Base-by-base conservation (phyloP, 2,329 filamentous ascomycete species). In the Diaporthe sp. region DNA sequence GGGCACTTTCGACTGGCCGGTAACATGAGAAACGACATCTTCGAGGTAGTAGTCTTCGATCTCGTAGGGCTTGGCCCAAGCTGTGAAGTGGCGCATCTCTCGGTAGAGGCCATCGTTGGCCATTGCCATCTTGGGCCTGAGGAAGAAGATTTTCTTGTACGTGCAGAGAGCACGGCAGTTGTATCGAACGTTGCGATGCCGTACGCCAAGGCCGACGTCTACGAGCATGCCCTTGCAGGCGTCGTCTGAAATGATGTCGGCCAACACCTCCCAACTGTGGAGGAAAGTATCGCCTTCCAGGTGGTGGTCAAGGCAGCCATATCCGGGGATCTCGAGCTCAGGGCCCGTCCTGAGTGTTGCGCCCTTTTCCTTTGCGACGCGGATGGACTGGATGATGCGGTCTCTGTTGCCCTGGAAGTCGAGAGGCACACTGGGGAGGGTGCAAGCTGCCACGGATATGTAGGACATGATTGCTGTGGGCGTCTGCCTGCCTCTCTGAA, bases 341-440 rank as follows among this genome's bases (percentile, higher is more conserved):
- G 88, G 90, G 4, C 90, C 90, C 3, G 90, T 88, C 71, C 92
- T 87, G n/a, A 94, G 83, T 13, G 86, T 89, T n/a, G 92, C 92
- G 37, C 91, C 90, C 4, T 86, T 86, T 63, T 84, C 85, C 82
- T 94, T 94, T 25, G 92, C 91, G 37, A 84, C 78, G 49, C 84
- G 85, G 78, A 94, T 92, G 73, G 89, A 91, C 81, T 93, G 86
- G 25, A 92, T 87, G 77, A 94, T 94, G 25, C 93, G 87, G 67
- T 88, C 86, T 2, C 87, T 83, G 80, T 94, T 94, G 51, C 92
- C 92, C 77, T 90, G 86, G 79, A 90, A 93, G 80, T 93, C 92
- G 10, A 93, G 86, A 12, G 89, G 81, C 12, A 84, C 80, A 57
- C 83, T 84, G 15, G 82, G 80, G 25, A 84, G 75, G 22, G 83